Evolutionary conservation across 1,284 basidiomycete genomes (phyloP).

Genomic region (Thecaphora thlaspeos): DNA sequence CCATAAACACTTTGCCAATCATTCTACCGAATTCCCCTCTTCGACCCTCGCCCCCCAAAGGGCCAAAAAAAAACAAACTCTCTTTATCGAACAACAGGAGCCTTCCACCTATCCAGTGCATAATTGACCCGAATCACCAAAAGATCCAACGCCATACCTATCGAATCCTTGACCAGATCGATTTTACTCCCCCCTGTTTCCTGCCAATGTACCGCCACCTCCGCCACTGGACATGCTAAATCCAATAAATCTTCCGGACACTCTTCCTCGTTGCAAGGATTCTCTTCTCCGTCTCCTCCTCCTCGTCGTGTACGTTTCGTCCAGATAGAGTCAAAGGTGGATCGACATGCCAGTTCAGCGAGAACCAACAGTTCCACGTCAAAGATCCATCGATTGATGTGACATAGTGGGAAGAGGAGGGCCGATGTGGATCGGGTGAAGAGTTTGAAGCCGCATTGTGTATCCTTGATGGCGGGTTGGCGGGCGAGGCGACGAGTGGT

Average conservation of each 20-base stretch:
- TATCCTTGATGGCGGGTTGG: constrained; percentile 84
- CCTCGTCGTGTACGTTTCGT: background rate
- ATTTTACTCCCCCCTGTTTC: constrained; percentile 90
- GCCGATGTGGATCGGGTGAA: constrained; percentile 74
- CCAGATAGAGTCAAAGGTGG: background rate
- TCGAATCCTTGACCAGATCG: constrained; percentile 74
- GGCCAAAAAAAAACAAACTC: too few species aligned
- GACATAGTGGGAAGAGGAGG: constrained; percentile 69
- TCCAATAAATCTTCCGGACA: constrained; percentile 59
- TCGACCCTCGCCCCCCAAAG: too few species aligned
- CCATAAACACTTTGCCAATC: too few species aligned
- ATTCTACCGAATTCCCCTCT: too few species aligned
- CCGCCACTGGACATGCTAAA: constrained; percentile 69
- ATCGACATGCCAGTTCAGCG: constrained; percentile 60
- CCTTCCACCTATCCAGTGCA: constrained; percentile 66
- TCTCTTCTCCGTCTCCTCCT: constrained; percentile 1
- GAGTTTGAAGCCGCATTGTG: constrained; percentile 91
- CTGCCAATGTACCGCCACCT: constrained; percentile 86
- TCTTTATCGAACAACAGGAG: too few species aligned
- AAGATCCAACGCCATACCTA: constrained; percentile 85
- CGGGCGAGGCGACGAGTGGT: constrained; percentile 10
- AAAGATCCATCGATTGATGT: constrained; percentile 73
- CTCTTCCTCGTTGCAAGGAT: constrained; percentile 3
- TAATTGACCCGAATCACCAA: constrained; percentile 80
- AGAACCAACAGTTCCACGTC: constrained; percentile 92